Evolutionary conservation across 805 yeast species (phyloP).

Genomic region (Naumovozyma castellii): DNA sequence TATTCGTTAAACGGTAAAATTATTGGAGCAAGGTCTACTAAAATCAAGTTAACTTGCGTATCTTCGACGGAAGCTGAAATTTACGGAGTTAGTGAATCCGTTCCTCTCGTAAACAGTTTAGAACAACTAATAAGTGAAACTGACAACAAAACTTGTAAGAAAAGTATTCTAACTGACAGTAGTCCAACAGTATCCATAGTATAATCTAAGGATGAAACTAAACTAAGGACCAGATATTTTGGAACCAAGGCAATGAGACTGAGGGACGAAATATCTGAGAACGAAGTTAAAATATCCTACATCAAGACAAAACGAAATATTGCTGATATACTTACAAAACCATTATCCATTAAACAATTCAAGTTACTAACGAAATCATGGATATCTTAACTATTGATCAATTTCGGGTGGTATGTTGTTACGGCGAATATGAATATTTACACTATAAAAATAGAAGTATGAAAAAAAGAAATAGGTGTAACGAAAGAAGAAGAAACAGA

Average conservation of each 20-base stretch:
- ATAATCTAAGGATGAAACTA: background rate
- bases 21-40: background rate
- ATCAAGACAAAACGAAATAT: slow-evolving; percentile 2
- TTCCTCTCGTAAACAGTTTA: background rate
- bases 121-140: background rate
- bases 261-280: background rate
- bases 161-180: background rate
- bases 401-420: background rate
- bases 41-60: background rate
- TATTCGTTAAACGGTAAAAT: background rate
- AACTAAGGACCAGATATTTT: background rate
- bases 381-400: background rate
- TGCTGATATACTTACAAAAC: slow-evolving; percentile 4
- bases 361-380: background rate
- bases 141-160: background rate
- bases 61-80: background rate
- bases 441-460: too few species aligned
- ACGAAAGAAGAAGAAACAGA: too few species aligned
- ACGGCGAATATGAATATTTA: background rate
- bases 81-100: background rate
- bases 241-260: background rate
- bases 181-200: background rate
- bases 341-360: slow-evolving; percentile 1
- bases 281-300: background rate
- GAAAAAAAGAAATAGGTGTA: too few species aligned